Evolutionary conservation across 139 green algal genomes (phyloP), one percentile per base, ranked within the genome.

Genomic region (Astrephomene gubernaculifera): DNA sequence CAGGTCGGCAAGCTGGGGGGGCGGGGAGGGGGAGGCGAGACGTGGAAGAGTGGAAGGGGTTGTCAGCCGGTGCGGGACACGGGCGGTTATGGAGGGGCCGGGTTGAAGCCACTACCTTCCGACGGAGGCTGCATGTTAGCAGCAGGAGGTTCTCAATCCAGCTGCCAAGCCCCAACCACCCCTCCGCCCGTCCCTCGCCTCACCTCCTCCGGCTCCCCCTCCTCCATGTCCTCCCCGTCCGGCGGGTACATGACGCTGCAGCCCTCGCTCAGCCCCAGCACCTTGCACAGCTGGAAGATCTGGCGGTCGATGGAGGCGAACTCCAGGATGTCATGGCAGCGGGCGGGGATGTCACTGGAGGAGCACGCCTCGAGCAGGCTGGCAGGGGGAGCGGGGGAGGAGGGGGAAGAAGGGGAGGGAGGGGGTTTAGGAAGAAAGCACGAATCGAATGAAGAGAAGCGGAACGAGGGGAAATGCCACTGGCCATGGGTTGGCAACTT

Each of bases 301-400:
- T 89, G 85, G 22, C 63, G 68, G 35, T 89, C 75, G n/a, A 89
- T 81, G 54, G 54, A 52, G 36, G 53, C 73, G 44, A 86, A 85
- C 41, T 86, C 65, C 35, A 89, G 60, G 60, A 89, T 84, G 65
- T 89, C 85, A 36, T 70, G 49, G 35, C 85, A 80, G 52, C 85
- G 75, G 21, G 4, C 0, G 2, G 85, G 60, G 36, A 89, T 79
- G 19, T 86, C 75, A 4, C 44, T 25, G 53, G 33, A 61, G 35
- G 49, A 54, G 65, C 27, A 36, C 17, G 43, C 49, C 85, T 89
- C 85, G 41, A 89, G 52, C 68, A 85, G 75, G 64, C 85, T 86
- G 74, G 57, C 36, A 80, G 54, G 36, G 52, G 57, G 67, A 10
- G 67, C 25, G 60, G 52, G 68, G 68, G 38, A 33, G n/a, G n/a